Evolutionary conservation across 306 rosid genomes (phyloP).

Genomic region (Sphenostylis stenocarpa): DNA sequence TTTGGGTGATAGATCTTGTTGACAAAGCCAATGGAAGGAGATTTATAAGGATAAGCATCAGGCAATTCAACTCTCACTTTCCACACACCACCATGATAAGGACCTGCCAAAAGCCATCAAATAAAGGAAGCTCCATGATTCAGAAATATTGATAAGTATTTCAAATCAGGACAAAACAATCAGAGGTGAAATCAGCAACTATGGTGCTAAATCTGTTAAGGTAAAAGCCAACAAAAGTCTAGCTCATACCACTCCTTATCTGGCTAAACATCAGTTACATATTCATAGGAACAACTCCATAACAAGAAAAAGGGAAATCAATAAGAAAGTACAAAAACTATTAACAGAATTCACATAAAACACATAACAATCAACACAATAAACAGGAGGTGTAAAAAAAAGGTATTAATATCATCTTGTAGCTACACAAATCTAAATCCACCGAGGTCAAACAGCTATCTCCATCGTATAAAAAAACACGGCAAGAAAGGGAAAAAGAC

Average conservation of each 20-base stretch:
- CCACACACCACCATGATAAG: conserved; percentile 55
- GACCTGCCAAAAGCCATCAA: conserved; percentile 48
- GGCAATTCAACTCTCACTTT: conserved; percentile 54
- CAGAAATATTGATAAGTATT: conserved; percentile 7
- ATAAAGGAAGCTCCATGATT: not conserved
- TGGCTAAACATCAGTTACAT: not conserved
- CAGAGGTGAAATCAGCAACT: conserved; percentile 27
- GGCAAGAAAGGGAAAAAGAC: not conserved
- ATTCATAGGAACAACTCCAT: conserved; percentile 24
- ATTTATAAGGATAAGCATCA: conserved; percentile 57
- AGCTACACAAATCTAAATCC: conserved; percentile 29
- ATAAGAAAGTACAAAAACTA: not conserved
- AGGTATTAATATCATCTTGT: not conserved
- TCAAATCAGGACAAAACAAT: conserved; percentile 22
- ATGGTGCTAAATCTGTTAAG: not conserved
- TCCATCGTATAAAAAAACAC: not conserved
- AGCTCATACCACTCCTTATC: not conserved
- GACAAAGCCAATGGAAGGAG: conserved; percentile 56
- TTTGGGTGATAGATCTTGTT: conserved; percentile 58
- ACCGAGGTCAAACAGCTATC: conserved; percentile 30
- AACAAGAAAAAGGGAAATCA: conserved; percentile 28
- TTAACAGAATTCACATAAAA: conserved; percentile 8
- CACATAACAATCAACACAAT: conserved; percentile 1
- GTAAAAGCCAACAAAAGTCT: not conserved
- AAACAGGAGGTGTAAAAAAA: not conserved